A percentile compares a stretch with the other conserved stretches of the same genome.
These are phyloP conservation scores for Penicillium brasilianum DNA, from an alignment of 2,329 filamentous ascomycete genomes.

Conservation along the genomic window DNA sequence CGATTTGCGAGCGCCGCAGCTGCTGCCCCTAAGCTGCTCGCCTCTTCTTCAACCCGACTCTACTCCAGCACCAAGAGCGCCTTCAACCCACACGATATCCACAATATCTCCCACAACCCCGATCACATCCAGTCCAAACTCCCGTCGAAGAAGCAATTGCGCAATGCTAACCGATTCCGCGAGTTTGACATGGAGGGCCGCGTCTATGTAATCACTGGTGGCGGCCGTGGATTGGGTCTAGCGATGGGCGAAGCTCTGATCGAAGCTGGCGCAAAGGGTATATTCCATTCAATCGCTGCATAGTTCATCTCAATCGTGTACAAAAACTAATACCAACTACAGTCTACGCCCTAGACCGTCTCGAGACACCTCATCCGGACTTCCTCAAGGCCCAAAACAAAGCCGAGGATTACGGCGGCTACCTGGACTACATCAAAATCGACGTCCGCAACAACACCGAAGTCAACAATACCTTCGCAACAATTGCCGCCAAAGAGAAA, in stretches of 20 bases:
- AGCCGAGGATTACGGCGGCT: conserved; percentile 45
- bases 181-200: conserved; percentile 51
- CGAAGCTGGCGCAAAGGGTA: conserved; percentile 55
- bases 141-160: conserved; percentile 29
- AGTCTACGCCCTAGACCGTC: conserved; percentile 56
- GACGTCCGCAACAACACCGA: conserved; percentile 51
- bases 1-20: conserved; percentile 16
- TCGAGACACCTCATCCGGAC: conserved; percentile 49
- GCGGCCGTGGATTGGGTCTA: conserved; percentile 51
- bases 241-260: conserved; percentile 54
- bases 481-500: conserved; percentile 41
- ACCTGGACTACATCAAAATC: conserved; percentile 53
- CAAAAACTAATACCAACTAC: background rate
- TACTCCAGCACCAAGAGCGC: conserved; percentile 30
- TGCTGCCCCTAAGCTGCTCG: conserved; percentile 10
- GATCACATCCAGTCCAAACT: conserved; percentile 42
- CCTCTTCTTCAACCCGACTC: conserved; percentile 18
- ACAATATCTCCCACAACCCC: conserved; percentile 21
- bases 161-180: conserved; percentile 41
- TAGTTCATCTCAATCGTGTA: background rate
- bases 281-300: background rate
- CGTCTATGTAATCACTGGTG: conserved; percentile 51
- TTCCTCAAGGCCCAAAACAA: conserved; percentile 48
- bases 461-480: conserved; percentile 42
- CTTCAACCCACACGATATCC: conserved; percentile 23